Evolutionary conservation across 2,329 filamentous ascomycete genomes (phyloP).

Genomic region (Fusarium brevicatenulatum): DNA sequence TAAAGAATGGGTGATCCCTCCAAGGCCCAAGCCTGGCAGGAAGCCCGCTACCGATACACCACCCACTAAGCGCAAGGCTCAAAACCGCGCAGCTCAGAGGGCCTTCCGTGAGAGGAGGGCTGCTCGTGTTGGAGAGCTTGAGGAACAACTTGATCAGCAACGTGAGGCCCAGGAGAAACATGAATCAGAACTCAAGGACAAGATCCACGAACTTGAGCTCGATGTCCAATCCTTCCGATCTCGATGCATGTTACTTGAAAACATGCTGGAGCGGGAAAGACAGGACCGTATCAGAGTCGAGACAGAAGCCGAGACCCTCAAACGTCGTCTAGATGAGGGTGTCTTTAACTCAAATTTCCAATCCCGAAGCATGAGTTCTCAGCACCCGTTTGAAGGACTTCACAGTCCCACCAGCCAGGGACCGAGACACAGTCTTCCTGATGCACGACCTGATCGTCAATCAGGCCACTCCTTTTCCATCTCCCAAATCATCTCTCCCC

Average conservation of each 20-base stretch:
- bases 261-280: conserved; percentile 69
- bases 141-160: conserved; percentile 72
- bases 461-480: conserved; percentile 62
- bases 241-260: conserved; percentile 71
- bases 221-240: conserved; percentile 74
- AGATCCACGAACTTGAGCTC: conserved; percentile 67
- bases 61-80: conserved; percentile 90
- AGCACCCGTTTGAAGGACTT: conserved; percentile 43
- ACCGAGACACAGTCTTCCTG: conserved; percentile 44
- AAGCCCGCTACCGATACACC: conserved; percentile 95
- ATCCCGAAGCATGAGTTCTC: conserved; percentile 43
- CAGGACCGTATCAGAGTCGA: conserved; percentile 58
- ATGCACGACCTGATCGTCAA: conserved; percentile 42
- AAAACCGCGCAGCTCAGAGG: conserved; percentile 91
- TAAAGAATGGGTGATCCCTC: conserved; percentile 87
- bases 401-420: conserved; percentile 43
- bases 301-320: conserved; percentile 52
- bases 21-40: conserved; percentile 86
- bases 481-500: conserved; percentile 66
- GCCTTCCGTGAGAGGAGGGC: conserved; percentile 90
- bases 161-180: conserved; percentile 66
- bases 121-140: conserved; percentile 81
- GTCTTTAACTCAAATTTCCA: conserved; percentile 43
- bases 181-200: conserved; percentile 67
- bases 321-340: conserved; percentile 46